Percentiles rank a stretch among this genome's conserved stretches.
phyloP scores from a whole-genome alignment of 2,329 filamentous ascomycete species.

The Didymella lethalis region DNA sequence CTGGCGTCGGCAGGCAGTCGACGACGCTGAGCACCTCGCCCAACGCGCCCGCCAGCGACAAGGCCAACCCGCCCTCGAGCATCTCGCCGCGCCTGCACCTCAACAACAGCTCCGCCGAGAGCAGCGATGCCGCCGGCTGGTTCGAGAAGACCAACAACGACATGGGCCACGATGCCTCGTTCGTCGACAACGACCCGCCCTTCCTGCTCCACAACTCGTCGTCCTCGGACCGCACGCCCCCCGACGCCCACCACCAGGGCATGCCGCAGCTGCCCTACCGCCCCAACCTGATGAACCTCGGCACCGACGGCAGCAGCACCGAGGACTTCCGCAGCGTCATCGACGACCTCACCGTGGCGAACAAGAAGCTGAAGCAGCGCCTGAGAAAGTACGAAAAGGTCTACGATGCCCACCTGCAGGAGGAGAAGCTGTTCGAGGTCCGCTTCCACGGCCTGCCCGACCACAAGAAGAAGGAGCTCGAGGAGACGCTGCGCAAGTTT shows the following conservation, averaged over 20 bases:
- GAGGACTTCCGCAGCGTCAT: slow-evolving; percentile 85
- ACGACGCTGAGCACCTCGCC: slow-evolving; percentile 34
- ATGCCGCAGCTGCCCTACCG: slow-evolving; percentile 37
- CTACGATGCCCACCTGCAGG: slow-evolving; percentile 70
- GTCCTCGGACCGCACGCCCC: slow-evolving; percentile 52
- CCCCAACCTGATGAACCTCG: slow-evolving; percentile 51
- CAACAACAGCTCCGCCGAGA: slow-evolving; percentile 58
- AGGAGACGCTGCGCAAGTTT: slow-evolving; percentile 75
- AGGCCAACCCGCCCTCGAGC: slow-evolving; percentile 53
- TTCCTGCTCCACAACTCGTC: slow-evolving; percentile 58
- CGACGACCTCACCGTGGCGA: slow-evolving; percentile 85
- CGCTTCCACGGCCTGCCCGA: slow-evolving; percentile 76
- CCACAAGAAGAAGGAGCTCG: slow-evolving; percentile 77
- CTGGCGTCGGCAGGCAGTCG: slow-evolving; percentile 7
- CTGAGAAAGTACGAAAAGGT: slow-evolving; percentile 74
- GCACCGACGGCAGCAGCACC: slow-evolving; percentile 64
- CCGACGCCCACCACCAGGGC: slow-evolving; percentile 39
- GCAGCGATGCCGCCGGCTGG: slow-evolving; percentile 61
- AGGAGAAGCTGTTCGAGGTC: slow-evolving; percentile 84
- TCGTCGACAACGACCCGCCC: slow-evolving; percentile 56
- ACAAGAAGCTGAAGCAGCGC: slow-evolving; percentile 77
- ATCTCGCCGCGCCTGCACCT: slow-evolving; percentile 43
- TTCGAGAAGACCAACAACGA: slow-evolving; percentile 62
- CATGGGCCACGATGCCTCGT: slow-evolving; percentile 47
- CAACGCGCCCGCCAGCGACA: slow-evolving; percentile 41